Conservation (phyloP, 441 rosid genomes). For the Dalechampia spathulata region DNA sequence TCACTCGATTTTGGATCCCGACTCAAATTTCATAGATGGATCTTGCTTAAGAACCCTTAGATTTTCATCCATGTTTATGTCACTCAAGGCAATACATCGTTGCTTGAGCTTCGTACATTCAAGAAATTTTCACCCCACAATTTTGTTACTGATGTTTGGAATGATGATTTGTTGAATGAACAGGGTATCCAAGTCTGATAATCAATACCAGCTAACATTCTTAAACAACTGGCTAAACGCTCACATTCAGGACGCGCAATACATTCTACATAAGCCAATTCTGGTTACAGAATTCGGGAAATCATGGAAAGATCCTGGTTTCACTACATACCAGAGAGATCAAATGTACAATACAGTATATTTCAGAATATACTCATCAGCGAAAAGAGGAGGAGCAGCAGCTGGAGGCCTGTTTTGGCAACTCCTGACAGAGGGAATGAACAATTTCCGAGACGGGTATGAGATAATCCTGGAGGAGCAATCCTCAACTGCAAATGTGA, state of each 20-base stretch:
- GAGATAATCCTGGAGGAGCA: constrained; percentile 41
- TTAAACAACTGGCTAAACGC: constrained; percentile 45
- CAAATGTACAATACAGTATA: constrained; percentile 46
- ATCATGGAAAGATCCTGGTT: constrained; percentile 32
- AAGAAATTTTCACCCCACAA: too few relatives aligned
- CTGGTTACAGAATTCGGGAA: constrained; percentile 61
- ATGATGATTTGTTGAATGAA: constrained; percentile 10
- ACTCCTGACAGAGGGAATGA: constrained; percentile 56
- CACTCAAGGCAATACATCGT: too few relatives aligned
- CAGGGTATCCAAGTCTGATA: constrained; percentile 59
- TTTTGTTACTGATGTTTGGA: background rate
- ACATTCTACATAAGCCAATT: constrained; percentile 46
- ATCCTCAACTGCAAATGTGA: constrained; percentile 58
- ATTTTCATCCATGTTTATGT: too few relatives aligned
- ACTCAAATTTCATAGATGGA: too few relatives aligned
- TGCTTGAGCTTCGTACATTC: too few relatives aligned
- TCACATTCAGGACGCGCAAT: constrained; percentile 53
- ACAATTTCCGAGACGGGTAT: constrained; percentile 51
- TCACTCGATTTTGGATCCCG: too few relatives aligned
- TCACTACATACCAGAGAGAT: constrained; percentile 43
- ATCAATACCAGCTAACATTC: constrained; percentile 42
- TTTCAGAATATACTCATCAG: constrained; percentile 46
- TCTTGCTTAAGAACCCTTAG: too few relatives aligned
- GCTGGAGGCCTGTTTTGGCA: constrained; percentile 67
- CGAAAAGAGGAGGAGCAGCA: constrained; percentile 54